Percentiles rank a stretch among this genome's conserved stretches.
These are phyloP conservation scores for Fusarium pininemorale DNA, from an alignment of 2,329 filamentous ascomycete species.

Conservation along the genomic window DNA sequence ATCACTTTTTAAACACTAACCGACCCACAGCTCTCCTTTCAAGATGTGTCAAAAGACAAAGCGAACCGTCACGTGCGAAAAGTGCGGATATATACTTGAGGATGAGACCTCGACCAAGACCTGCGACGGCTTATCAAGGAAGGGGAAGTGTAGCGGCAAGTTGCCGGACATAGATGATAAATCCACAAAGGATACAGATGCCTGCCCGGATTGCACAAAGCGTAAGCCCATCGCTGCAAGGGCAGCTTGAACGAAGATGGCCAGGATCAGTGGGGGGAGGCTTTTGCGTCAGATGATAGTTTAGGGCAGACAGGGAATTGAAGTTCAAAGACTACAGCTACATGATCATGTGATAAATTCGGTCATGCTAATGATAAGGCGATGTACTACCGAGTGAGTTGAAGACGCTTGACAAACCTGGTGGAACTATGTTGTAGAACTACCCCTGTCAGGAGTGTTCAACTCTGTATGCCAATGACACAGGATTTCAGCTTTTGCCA, in stretches of 20 bases:
- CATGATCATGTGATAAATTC: neutral
- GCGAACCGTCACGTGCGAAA: neutral
- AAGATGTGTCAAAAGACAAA: neutral
- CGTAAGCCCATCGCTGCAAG: neutral
- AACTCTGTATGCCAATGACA: no score
- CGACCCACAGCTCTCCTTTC: rapidly evolving
- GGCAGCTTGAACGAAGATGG: neutral
- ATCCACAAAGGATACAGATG: neutral
- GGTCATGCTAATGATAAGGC: rapidly evolving
- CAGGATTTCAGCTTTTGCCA: no score
- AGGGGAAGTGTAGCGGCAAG: neutral
- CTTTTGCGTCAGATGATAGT: neutral
- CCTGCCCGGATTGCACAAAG: neutral
- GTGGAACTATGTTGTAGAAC: rapidly evolving
- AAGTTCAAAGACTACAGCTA: rapidly evolving
- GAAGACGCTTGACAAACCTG: no score
- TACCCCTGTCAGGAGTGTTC: no score
- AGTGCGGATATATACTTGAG: neutral
- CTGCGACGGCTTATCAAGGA: neutral
- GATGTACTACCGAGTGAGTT: neutral
- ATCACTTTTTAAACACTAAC: rapidly evolving
- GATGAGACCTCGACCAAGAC: no score
- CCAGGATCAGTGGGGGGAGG: rapidly evolving
- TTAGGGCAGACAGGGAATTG: rapidly evolving
- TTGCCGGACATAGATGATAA: neutral